Evolutionary conservation across 2,329 filamentous ascomycete genomes (phyloP).

Genomic region (Ceratocystis cubensis): DNA sequence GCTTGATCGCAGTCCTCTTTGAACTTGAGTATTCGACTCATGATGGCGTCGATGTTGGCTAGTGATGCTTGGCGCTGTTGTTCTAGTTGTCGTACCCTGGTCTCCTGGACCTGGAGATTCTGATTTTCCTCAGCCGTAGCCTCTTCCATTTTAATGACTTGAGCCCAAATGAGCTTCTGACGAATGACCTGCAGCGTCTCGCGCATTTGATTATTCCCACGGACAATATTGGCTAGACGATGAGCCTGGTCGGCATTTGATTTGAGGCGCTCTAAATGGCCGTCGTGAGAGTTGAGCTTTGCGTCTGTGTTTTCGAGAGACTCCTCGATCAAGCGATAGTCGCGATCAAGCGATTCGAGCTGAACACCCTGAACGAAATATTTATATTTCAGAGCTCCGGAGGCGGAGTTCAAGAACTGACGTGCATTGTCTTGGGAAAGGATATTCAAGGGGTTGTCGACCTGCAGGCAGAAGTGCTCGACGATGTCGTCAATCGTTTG

Average conservation of each 20-base stretch:
- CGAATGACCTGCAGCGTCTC: constrained; percentile 46
- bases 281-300: constrained; percentile 47
- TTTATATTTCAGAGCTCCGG: constrained; percentile 76
- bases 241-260: constrained; percentile 48
- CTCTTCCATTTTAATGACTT: constrained; percentile 65
- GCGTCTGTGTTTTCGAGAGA: constrained; percentile 59
- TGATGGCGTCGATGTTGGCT: constrained; percentile 4
- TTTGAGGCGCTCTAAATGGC: constrained; percentile 51
- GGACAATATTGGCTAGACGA: constrained; percentile 50
- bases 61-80: not conserved
- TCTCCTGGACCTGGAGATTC: not conserved
- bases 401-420: constrained; percentile 80
- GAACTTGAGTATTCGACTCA: constrained; percentile 21
- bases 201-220: constrained; percentile 53
- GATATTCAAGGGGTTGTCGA: constrained; percentile 94
- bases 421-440: constrained; percentile 90
- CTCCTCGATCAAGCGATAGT: constrained; percentile 75
- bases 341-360: constrained; percentile 78
- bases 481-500: constrained; percentile 82
- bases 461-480: constrained; percentile 84
- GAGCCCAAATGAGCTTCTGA: constrained; percentile 70
- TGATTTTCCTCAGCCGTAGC: constrained; percentile 21
- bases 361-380: constrained; percentile 94
- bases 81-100: not conserved
- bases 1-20: constrained; percentile 26